A percentile compares a stretch with the other conserved stretches of the same genome.
Conservation (phyloP, 2,329 filamentous ascomycete genomes). For the Penicillium sp. region DNA sequence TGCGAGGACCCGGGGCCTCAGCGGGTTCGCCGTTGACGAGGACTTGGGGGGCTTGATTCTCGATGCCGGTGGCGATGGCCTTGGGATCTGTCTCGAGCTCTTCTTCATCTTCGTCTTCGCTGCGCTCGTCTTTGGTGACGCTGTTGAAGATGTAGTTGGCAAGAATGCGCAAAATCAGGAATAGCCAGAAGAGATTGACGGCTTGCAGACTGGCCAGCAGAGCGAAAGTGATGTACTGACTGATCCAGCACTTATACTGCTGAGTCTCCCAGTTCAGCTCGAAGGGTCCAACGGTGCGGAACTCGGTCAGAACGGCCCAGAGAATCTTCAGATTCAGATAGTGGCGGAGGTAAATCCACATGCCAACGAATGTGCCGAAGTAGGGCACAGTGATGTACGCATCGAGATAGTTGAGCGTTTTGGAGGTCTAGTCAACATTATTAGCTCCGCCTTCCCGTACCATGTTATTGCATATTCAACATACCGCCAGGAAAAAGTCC, state of each 20-base stretch:
- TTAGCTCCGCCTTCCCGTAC: background rate
- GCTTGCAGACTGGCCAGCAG: slow-evolving; percentile 46
- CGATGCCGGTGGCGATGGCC: slow-evolving; percentile 28
- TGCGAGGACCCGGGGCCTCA: slow-evolving; percentile 23
- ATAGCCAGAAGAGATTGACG: slow-evolving; percentile 49
- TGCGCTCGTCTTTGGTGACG: slow-evolving; percentile 43
- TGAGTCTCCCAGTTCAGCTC: slow-evolving; percentile 50
- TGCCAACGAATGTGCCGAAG: slow-evolving; percentile 75
- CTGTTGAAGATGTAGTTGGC: slow-evolving; percentile 43
- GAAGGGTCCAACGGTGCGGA: slow-evolving; percentile 48
- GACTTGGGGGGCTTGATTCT: slow-evolving; percentile 35
- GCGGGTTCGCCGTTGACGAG: slow-evolving; percentile 41
- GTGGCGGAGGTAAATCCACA: slow-evolving; percentile 90
- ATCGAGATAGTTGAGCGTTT: slow-evolving; percentile 87
- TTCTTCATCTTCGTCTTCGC: slow-evolving; percentile 46
- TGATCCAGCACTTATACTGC: slow-evolving; percentile 51
- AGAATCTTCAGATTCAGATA: slow-evolving; percentile 54
- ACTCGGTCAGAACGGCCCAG: slow-evolving; percentile 47
- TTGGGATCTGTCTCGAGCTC: slow-evolving; percentile 24
- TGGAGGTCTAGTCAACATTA: slow-evolving; percentile 67
- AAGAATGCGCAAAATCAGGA: slow-evolving; percentile 45
- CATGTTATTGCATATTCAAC: background rate
- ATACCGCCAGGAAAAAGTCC: slow-evolving; percentile 90
- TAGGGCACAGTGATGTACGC: slow-evolving; percentile 75
- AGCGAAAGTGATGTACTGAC: slow-evolving; percentile 46